Evolutionary conservation across 768 basidiomycete genomes (phyloP).

Genomic region (Phylloporus sp.): DNA sequence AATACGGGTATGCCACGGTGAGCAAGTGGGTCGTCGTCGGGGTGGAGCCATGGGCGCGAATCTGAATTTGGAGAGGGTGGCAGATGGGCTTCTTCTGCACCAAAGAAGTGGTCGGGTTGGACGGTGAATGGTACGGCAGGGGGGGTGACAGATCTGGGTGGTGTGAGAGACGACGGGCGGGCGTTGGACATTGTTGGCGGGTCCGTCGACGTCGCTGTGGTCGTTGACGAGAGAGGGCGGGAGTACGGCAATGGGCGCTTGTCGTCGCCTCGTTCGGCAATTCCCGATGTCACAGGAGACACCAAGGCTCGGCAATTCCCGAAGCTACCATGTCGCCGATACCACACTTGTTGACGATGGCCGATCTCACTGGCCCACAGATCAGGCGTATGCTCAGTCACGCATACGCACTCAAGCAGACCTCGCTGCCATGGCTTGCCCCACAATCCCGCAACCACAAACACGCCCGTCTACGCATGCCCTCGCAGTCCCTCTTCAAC

Average conservation of each 20-base stretch:
- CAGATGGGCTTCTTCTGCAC: constrained; percentile 39
- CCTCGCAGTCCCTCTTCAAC: constrained; percentile 70
- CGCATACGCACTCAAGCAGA: constrained; percentile 59
- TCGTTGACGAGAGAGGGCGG: constrained; percentile 9
- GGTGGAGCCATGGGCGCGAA: constrained; percentile 63
- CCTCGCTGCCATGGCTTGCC: constrained; percentile 60
- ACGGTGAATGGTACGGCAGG: constrained; percentile 40
- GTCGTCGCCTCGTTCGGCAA: not conserved
- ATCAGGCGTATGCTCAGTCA: constrained; percentile 62
- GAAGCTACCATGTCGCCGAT: constrained; percentile 21
- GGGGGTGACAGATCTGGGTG: constrained; percentile 46
- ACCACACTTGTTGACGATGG: constrained; percentile 83
- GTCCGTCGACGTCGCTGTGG: constrained; percentile 2
- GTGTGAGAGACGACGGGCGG: constrained; percentile 32
- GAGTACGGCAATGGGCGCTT: too few relatives aligned
- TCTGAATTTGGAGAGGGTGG: constrained; percentile 62
- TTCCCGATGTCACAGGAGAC: too few relatives aligned
- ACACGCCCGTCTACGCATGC: constrained; percentile 45
- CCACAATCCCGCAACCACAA: constrained; percentile 38
- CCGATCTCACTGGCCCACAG: constrained; percentile 75
- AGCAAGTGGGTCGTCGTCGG: constrained; percentile 75
- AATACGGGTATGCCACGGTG: constrained; percentile 95
- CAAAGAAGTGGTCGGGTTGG: constrained; percentile 85
- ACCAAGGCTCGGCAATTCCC: too few relatives aligned
- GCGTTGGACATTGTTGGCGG: constrained; percentile 29